A percentile compares a stretch with the other conserved stretches of the same genome.
phyloP scores from a whole-genome alignment of 2,329 filamentous ascomycete genomes.

The Lecanicillium sp. region DNA sequence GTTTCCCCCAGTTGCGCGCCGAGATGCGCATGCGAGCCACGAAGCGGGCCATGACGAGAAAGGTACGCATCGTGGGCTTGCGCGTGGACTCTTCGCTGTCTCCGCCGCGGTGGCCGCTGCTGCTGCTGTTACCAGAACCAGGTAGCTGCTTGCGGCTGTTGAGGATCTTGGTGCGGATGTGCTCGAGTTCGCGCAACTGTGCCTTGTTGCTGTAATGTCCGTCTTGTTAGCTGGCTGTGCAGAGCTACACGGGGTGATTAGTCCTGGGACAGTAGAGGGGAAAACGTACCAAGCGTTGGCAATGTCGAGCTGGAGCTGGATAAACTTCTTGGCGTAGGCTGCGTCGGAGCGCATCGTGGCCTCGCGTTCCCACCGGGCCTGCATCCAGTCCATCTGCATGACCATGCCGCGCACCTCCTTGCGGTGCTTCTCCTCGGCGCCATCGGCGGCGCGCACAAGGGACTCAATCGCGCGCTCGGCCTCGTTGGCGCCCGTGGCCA shows the following conservation, averaged over 20 bases:
- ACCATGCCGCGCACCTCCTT: slow-evolving; percentile 74
- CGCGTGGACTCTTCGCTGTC: slow-evolving; percentile 11
- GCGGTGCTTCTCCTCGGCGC: slow-evolving; percentile 60
- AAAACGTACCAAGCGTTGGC: slow-evolving; percentile 80
- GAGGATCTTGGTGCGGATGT: slow-evolving; percentile 53
- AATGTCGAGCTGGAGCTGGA: slow-evolving; percentile 71
- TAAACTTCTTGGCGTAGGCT: slow-evolving; percentile 79
- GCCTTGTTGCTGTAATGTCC: slow-evolving; percentile 72
- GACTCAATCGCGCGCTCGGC: slow-evolving; percentile 47
- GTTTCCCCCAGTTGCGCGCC: slow-evolving; percentile 40
- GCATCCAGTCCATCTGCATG: slow-evolving; percentile 87
- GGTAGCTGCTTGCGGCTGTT: slow-evolving; percentile 28
- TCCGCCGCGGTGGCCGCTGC: slow-evolving; percentile 6
- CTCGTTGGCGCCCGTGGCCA: slow-evolving; percentile 21
- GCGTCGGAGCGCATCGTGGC: slow-evolving; percentile 71
- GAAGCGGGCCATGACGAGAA: slow-evolving; percentile 42
- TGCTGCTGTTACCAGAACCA: slow-evolving; percentile 11
- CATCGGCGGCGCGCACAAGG: slow-evolving; percentile 49
- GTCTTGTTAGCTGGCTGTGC: slow-evolving; percentile 14
- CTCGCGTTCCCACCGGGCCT: slow-evolving; percentile 73
- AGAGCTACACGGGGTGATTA: too few species aligned
- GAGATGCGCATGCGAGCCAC: slow-evolving; percentile 42
- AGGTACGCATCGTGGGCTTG: slow-evolving; percentile 31
- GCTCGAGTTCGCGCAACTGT: slow-evolving; percentile 75
- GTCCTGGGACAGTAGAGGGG: slow-evolving; percentile 3